Conservation (phyloP, 1,284 basidiomycete genomes). For the Sporisorium reilianum region DNA sequence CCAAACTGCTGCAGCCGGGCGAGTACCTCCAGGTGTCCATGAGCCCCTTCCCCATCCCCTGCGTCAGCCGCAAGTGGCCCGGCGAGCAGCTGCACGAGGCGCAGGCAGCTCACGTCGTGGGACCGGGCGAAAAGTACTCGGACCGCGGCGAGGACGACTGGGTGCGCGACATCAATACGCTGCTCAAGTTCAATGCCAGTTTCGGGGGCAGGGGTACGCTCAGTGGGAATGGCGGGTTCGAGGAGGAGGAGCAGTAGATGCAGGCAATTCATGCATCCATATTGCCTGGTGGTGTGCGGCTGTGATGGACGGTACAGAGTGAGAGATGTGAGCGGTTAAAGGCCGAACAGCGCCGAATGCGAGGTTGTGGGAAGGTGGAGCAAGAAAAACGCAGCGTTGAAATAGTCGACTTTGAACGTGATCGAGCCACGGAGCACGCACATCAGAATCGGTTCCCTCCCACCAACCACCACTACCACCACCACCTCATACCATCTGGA, state of each 20-base stretch:
- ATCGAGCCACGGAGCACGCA: background rate
- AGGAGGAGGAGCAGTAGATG: slow-evolving; percentile 41
- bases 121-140: slow-evolving; percentile 41
- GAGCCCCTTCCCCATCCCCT: slow-evolving; percentile 90
- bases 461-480: background rate
- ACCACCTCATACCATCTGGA: background rate
- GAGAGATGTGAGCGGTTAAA: no score
- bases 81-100: slow-evolving; percentile 1
- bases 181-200: slow-evolving; percentile 69
- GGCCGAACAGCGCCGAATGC: no score
- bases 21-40: slow-evolving; percentile 87
- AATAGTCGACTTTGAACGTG: background rate
- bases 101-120: slow-evolving; percentile 3
- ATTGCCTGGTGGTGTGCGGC: no score
- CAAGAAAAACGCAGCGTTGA: no score
- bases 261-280: no score
- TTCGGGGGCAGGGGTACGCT: slow-evolving; percentile 63
- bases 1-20: slow-evolving; percentile 82
- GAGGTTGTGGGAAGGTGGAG: no score
- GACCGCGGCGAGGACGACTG: slow-evolving; percentile 86
- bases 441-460: background rate
- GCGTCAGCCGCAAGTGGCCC: slow-evolving; percentile 69
- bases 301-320: no score
- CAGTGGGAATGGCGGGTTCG: slow-evolving; percentile 50
- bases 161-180: slow-evolving; percentile 89